Evolutionary conservation across 2,329 filamentous ascomycete species (phyloP).

Genomic region (Aspergillus chevalieri): DNA sequence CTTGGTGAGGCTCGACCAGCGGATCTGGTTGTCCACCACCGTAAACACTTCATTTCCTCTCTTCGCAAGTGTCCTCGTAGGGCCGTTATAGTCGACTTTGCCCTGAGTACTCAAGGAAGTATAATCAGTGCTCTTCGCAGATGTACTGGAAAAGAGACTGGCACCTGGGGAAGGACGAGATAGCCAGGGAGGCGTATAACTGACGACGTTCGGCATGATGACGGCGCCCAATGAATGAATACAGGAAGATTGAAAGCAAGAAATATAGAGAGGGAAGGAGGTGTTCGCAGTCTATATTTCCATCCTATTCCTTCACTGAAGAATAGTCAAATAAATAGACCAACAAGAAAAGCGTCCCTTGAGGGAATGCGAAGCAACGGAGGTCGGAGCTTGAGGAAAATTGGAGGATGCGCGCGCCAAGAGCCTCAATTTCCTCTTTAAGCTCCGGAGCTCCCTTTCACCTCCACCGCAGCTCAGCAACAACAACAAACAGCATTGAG

Average conservation of each 20-base stretch:
- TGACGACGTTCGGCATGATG: slow-evolving; percentile 77
- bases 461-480: not conserved
- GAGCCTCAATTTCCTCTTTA: not conserved
- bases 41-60: slow-evolving; percentile 84
- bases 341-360: not conserved
- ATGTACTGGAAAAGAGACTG: slow-evolving; percentile 61
- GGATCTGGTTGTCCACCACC: slow-evolving; percentile 79
- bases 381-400: not conserved
- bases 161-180: slow-evolving; percentile 70
- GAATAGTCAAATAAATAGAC: not conserved
- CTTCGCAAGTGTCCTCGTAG: slow-evolving; percentile 63
- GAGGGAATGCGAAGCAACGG: not conserved
- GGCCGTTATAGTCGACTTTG: slow-evolving; percentile 26
- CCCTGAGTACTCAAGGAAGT: slow-evolving; percentile 20
- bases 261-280: not conserved
- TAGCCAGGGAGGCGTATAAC: slow-evolving; percentile 83
- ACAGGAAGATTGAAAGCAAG: slow-evolving; percentile 2
- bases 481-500: not conserved
- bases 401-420: not conserved
- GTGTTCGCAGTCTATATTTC: not conserved
- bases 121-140: slow-evolving; percentile 34
- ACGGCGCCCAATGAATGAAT: not conserved
- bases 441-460: not conserved
- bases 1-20: slow-evolving; percentile 79
- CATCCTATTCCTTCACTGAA: not conserved